Conservation (phyloP, 139 green algal species). For the Cymbomonas tetramitiformis region DNA sequence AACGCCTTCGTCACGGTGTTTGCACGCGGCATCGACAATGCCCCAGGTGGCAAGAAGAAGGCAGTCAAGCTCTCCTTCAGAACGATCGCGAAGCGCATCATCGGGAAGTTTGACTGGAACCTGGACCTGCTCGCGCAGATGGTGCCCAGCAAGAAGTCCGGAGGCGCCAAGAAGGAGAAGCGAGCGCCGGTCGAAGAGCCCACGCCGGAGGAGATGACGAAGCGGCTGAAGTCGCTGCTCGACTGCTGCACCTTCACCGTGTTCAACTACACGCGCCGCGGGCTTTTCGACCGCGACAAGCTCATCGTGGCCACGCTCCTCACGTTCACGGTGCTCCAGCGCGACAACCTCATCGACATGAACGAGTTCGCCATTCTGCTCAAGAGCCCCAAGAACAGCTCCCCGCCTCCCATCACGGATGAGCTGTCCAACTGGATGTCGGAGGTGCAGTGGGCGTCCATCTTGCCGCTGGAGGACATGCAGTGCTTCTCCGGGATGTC, state of each 20-base stretch:
- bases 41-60: constrained; percentile 30
- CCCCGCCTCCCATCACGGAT: constrained; percentile 53
- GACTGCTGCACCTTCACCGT: constrained; percentile 65
- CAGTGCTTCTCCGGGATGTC: constrained; percentile 40
- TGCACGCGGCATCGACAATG: constrained; percentile 51
- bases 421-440: constrained; percentile 62
- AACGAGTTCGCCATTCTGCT: constrained; percentile 59
- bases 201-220: constrained; percentile 51
- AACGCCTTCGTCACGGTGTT: constrained; percentile 68
- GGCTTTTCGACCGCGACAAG: constrained; percentile 75
- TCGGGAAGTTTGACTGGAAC: constrained; percentile 29
- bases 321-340: constrained; percentile 38
- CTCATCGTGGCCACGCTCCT: constrained; percentile 65
- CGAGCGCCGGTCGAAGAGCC: constrained; percentile 22
- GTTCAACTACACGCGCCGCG: constrained; percentile 67
- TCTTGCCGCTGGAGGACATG: constrained; percentile 49
- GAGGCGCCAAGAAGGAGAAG: constrained; percentile 37
- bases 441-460: constrained; percentile 56
- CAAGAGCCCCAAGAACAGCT: constrained; percentile 38
- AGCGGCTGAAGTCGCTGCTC: constrained; percentile 43
- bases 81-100: constrained; percentile 8
- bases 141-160: background rate
- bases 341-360: constrained; percentile 37
- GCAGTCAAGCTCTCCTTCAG: constrained; percentile 17
- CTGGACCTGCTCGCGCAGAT: constrained; percentile 11